Conservation (phyloP, 2,329 filamentous ascomycete species). For the Monilinia polystroma region DNA sequence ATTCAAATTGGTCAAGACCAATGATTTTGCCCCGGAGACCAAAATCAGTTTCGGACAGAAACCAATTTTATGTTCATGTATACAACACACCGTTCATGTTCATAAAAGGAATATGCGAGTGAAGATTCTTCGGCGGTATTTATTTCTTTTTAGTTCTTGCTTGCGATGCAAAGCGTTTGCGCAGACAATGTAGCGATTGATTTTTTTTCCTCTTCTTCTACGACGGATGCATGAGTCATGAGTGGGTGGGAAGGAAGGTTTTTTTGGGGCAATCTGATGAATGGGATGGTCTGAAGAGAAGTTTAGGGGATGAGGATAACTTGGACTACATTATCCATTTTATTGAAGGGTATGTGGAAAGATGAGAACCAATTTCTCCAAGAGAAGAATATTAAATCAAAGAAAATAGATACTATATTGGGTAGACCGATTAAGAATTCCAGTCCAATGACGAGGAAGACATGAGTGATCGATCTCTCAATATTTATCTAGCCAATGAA, state of each 20-base stretch:
- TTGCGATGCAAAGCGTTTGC: constrained; percentile 3
- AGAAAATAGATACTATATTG: not conserved
- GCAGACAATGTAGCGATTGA: constrained; percentile 4
- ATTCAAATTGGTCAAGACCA: not conserved
- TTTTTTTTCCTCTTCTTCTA: not conserved
- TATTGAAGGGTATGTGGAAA: not conserved
- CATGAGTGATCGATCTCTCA: not conserved
- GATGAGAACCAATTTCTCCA: not conserved
- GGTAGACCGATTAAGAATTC: too few species aligned
- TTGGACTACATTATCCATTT: not conserved
- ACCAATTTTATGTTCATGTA: constrained; percentile 15
- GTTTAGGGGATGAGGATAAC: not conserved
- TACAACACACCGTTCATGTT: not conserved
- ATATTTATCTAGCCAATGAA: not conserved
- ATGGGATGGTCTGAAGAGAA: not conserved
- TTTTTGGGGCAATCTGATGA: not conserved
- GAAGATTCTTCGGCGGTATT: not conserved
- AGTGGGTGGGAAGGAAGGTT: not conserved
- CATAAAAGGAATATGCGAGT: not conserved
- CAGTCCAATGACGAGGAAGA: not conserved
- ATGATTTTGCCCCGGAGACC: constrained; percentile 16
- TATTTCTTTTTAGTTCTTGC: constrained; percentile 9
- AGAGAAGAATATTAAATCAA: not conserved
- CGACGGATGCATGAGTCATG: constrained; percentile 16
- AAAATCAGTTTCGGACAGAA: constrained; percentile 2